These are phyloP conservation scores for Trifolium repens DNA, from an alignment of 306 rosid species.

Conservation along the genomic window DNA sequence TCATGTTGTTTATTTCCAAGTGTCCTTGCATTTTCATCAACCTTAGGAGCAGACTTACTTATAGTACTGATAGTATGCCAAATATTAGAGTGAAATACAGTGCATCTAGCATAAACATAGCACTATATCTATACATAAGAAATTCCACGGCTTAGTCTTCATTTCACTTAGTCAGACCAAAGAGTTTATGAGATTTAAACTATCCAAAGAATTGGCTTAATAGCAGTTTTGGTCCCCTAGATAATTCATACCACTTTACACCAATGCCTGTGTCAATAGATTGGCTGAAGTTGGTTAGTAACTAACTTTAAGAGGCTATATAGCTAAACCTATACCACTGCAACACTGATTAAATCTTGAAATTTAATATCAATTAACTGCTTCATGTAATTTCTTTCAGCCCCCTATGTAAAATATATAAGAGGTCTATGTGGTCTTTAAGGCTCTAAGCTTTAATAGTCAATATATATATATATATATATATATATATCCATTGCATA, in stretches of 20 bases:
- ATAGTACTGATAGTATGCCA: conserved; percentile 23
- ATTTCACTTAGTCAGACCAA: conserved; percentile 8
- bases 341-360: conserved; percentile 15
- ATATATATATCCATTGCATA: conserved; percentile 19
- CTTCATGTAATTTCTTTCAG: conserved; percentile 10
- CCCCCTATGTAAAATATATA: conserved; percentile 33
- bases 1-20: conserved; percentile 11
- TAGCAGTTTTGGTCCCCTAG: no score
- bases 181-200: conserved; percentile 10
- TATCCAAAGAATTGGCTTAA: conserved; percentile 6
- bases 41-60: conserved; percentile 1
- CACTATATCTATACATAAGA: not conserved
- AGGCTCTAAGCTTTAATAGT: conserved; percentile 13
- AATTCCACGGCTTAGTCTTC: conserved; percentile 28
- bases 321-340: conserved; percentile 20
- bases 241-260: conserved; percentile 16
- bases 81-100: conserved; percentile 22
- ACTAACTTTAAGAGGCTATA: conserved; percentile 15
- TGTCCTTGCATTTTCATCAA: conserved; percentile 7
- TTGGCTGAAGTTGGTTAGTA: conserved; percentile 25
- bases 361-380: conserved; percentile 33
- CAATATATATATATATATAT: not conserved
- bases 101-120: conserved; percentile 19
- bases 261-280: conserved; percentile 10
- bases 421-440: conserved; percentile 25